phyloP scores from a whole-genome alignment of 225 moss, liverwort and hornwort genomes.

The Ulota crispa region DNA sequence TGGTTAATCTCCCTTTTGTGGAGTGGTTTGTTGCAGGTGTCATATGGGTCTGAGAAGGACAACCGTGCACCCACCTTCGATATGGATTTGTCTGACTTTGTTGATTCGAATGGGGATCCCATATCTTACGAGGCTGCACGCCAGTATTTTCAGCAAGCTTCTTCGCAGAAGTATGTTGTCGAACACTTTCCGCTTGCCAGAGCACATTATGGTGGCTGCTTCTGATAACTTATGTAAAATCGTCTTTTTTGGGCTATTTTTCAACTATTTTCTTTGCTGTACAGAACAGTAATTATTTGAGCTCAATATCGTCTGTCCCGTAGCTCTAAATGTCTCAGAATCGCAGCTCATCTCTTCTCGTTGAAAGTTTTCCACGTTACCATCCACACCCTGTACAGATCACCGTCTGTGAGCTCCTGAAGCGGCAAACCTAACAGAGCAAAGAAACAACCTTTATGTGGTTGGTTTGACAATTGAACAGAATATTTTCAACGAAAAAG shows the following conservation, averaged over 20 bases:
- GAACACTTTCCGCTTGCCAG: neutral
- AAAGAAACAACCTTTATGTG: neutral
- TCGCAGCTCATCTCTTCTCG: neutral
- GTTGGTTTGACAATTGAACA: neutral
- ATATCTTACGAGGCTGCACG: slow-evolving; percentile 73
- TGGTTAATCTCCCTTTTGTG: neutral
- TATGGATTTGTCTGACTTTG: slow-evolving; percentile 88
- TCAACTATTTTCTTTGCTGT: neutral
- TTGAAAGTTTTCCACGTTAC: too few relatives aligned
- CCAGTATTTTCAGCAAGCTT: slow-evolving; percentile 71
- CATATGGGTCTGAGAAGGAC: slow-evolving; percentile 76
- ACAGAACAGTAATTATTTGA: neutral
- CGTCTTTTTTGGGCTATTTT: neutral
- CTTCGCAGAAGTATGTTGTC: slow-evolving; percentile 69
- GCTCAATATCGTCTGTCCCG: neutral
- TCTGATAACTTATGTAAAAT: neutral
- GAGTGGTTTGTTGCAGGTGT: slow-evolving; percentile 54
- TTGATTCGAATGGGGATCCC: slow-evolving; percentile 63
- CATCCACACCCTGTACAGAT: too few relatives aligned
- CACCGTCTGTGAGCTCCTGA: neutral
- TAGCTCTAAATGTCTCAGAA: neutral
- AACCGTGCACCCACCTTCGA: slow-evolving; percentile 88
- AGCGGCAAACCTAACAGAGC: neutral
- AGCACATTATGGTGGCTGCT: neutral
- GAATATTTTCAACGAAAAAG: too few relatives aligned